Evolutionary conservation across 2,329 filamentous ascomycete genomes (phyloP), one percentile per base, ranked within the genome.

Genomic region (Ophiostoma triangulosporum): DNA sequence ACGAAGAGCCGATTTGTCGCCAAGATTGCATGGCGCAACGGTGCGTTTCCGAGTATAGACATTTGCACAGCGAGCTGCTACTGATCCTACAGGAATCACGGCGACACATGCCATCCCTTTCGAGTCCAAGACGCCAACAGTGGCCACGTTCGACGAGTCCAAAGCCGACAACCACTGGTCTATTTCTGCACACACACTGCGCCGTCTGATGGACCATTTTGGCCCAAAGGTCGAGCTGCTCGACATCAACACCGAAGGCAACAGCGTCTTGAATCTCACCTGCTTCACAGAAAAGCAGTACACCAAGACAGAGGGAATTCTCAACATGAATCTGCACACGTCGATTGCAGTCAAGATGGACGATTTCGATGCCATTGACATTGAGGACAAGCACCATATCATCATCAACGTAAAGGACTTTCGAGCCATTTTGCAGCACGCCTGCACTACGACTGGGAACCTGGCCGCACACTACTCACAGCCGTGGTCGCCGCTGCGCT

Each of bases 371-470:
- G 77, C 83, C 51, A 86, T 90, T 57, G 73, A 78, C 22, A 81
- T 88, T 29, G 81, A 88, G 63, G 80, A 87, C 56, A 82, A 84
- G 50, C 74, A 89, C 54, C 86, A 89, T 63, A 86, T 89, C 61
- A 78, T 88, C 55, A 85, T 90, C 62, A 87, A 81, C 60, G 85
- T 91, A 63, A 89, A 88, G 62, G 86, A 91, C 66, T 90, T 90
- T 65, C 82, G 86, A 50, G 82, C 86, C 32, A 86, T 90, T 52
- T 80, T 89, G 51, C 77, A 81, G 32, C 86, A 91, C 66, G 86
- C 86, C 9, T 82, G 83, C 24, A 80, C 81, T 24, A 75, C 83
- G 6, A 80, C 80, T 51, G 80, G 78, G n/a, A 75, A 77, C 46
- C 71, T 90, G 14, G 77, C 75, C 15, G 83, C 84, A 12, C 73